Base-by-base conservation (phyloP, 352 stramenopile genomes). In the Phytophthora colocasiae region DNA sequence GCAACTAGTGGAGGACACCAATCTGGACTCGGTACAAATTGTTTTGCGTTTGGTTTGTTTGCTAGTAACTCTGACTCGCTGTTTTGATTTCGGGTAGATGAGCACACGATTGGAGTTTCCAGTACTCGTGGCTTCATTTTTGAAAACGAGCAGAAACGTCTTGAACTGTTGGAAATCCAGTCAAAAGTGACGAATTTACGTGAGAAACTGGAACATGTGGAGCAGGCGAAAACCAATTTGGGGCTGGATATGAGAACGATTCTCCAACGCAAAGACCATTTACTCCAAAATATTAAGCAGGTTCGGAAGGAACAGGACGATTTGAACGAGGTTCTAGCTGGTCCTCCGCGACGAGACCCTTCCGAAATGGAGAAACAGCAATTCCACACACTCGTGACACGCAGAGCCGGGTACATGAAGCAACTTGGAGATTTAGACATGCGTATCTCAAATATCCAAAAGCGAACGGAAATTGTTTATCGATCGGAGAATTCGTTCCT, bases 291-390 rank as follows among this genome's bases (percentile, higher is more conserved):
- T 24, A 79, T 94, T 27, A 81, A 69, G 29, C 72, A 90, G 45
- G 62, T 92, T 0, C 63, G 66, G 11, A 31, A 22, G 0, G 75
- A 92, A 24, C 72, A 91, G 40, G 69, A 87, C 6, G 80, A 89
- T 0, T 50, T 92, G 2, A 76, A 75, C 8, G 61, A 66, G 4
- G 6, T 51, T 2, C 68, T 94, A 0, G 82, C 81, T 9, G 86
- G 86, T 5, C 86, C 86, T 0, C 82, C 86, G 3, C 75, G 86
- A 22, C 72, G 86, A 36, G 84, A 94, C 17, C 78, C 86, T 4
- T 81, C 61, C 0, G 84, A 93, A 36, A 40, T 60, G 14, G 75
- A 94, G 43, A 91, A 91, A 10, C 59, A 71, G 24, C 77, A 88
- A 24, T 84, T 92, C 34, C 81, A 92, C 61, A 67, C 72, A 0